Conservation (phyloP, 257 asterid genomes). For the Solanum peruvianum region DNA sequence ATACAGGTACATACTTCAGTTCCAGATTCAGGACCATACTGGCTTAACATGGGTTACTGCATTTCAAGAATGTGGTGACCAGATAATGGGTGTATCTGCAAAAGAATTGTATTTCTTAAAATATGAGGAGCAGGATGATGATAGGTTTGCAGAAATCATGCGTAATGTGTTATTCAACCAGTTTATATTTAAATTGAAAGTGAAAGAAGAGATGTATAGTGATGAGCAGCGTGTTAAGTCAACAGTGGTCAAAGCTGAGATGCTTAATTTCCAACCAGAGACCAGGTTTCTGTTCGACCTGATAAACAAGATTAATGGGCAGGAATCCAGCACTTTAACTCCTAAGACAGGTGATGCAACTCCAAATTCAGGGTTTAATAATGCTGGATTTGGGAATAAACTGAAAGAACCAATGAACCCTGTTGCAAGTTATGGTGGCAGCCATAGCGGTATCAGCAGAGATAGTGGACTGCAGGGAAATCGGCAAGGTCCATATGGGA, state of each 20-base stretch:
- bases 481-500: conserved; percentile 36
- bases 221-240: conserved; percentile 87
- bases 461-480: conserved; percentile 18
- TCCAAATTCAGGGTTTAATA: conserved; percentile 19
- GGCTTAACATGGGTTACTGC: conserved; percentile 85
- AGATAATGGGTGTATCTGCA: conserved; percentile 75
- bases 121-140: conserved; percentile 76
- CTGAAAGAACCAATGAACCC: conserved; percentile 15
- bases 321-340: conserved; percentile 19
- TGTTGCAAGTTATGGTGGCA: conserved; percentile 20
- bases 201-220: conserved; percentile 70
- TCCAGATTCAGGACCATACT: conserved; percentile 92
- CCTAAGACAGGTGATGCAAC: conserved; percentile 21
- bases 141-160: conserved; percentile 43
- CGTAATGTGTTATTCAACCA: conserved; percentile 36
- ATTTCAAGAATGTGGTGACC: conserved; percentile 82
- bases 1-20: conserved; percentile 73
- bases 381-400: conserved; percentile 26
- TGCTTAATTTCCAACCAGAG: conserved; percentile 36
- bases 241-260: conserved; percentile 67
- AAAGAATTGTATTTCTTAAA: conserved; percentile 62
- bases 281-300: conserved; percentile 41
- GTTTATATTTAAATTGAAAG: conserved; percentile 63
- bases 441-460: conserved; percentile 16
- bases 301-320: conserved; percentile 35